These are phyloP conservation scores for Mucor indicus DNA, from an alignment of 371 early-diverging fungal species.

Conservation along the genomic window DNA sequence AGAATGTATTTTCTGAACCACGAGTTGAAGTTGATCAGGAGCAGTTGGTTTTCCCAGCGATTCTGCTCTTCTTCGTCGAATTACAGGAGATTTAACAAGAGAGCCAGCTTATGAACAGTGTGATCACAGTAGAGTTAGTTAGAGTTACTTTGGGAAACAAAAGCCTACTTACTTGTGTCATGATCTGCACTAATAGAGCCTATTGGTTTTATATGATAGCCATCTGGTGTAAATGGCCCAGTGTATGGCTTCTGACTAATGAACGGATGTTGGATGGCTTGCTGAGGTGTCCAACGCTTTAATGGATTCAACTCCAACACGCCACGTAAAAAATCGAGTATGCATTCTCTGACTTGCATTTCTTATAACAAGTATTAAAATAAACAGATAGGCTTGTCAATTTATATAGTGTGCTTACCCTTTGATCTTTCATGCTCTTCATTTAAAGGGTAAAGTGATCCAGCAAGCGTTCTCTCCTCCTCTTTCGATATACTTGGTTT, in stretches of 20 bases:
- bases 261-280: slow-evolving; percentile 93
- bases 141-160: too few species aligned
- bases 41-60: slow-evolving; percentile 17
- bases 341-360: slow-evolving; percentile 56
- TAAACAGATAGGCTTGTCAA: too few species aligned
- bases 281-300: slow-evolving; percentile 91
- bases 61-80: slow-evolving; percentile 19
- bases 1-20: slow-evolving; percentile 13
- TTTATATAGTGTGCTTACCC: too few species aligned
- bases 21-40: slow-evolving; percentile 11
- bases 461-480: slow-evolving; percentile 45
- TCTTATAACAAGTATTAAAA: too few species aligned
- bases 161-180: too few species aligned
- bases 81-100: too few species aligned
- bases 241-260: slow-evolving; percentile 83
- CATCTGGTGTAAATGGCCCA: slow-evolving; percentile 55
- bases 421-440: background rate
- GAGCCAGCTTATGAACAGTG: too few species aligned
- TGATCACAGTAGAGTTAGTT: too few species aligned
- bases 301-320: slow-evolving; percentile 86
- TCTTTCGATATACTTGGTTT: slow-evolving; percentile 55
- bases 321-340: slow-evolving; percentile 88
- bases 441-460: background rate
- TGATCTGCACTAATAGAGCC: too few species aligned
- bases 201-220: too few species aligned